Base-by-base conservation (phyloP, 768 basidiomycete genomes). In the Lenzites betulinus region DNA sequence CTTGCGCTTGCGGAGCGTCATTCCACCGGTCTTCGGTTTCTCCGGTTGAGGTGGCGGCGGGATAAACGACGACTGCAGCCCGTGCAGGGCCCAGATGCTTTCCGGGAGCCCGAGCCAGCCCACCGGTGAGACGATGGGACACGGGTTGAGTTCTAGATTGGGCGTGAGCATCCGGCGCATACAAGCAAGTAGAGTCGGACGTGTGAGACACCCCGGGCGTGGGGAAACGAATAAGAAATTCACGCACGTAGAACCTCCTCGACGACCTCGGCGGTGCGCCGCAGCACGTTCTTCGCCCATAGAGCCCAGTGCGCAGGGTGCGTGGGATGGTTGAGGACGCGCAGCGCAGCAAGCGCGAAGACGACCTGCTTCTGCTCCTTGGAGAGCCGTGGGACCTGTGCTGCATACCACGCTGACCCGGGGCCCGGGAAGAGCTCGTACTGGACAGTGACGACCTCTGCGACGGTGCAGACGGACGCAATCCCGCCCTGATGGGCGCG, bases 271-370 rank as follows among this genome's bases (percentile, higher is more conserved):
- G 84, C 84, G 18, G 83, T 86, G 23, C 70, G 70, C 57, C 67
- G 70, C 68, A 80, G 81, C 66, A 77, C 75, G 49, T 77, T 78
- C 61, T 76, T 77, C 47, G 77, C 79, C 87, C 87, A 89, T 68
- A 89, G 82, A n/a, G 83, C 71, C 81, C 83, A 83, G 66, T 87
- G 86, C 7, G 79, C 82, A 15, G 80, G 80, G 69, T 86, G 80
- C 30, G 77, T 75, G 16, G 81, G 81, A 49, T 76, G 75, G 65
- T 83, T 79, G 64, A 86, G 80, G 13, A 88, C 81, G 11, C 80
- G 78, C 60, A 89, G 80, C 2, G 87, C 87, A 4, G 81, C 83
- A 53, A 89, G 81, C 26, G 81, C 79, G 60, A 85, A 79, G 57
- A 87, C 70, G 58, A 51, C 52, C 28, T 58, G 52, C 60, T 44